Percentiles rank a stretch among this genome's conserved stretches.
phyloP scores from a whole-genome alignment of 73 alveolate species.

The Paraurostyla sp. region DNA sequence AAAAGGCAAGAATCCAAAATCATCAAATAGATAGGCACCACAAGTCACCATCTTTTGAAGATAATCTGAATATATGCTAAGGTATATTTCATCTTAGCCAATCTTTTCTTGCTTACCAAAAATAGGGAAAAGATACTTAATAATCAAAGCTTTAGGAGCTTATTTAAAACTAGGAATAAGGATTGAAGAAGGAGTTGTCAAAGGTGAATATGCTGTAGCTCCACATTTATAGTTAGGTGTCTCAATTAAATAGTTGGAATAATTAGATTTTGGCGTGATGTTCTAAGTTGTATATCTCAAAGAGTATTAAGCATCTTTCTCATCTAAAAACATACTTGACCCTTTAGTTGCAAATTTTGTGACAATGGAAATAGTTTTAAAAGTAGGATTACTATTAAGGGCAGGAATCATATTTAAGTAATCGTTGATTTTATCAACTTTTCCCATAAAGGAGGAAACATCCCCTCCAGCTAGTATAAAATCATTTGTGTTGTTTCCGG shows the following conservation, averaged over 20 bases:
- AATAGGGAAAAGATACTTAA: neutral
- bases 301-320: neutral
- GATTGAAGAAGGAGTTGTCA: neutral
- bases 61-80: conserved; percentile 19
- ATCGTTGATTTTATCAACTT: neutral
- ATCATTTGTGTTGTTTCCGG: neutral
- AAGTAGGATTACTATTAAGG: neutral
- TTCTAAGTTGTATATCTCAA: neutral
- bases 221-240: neutral
- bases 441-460: neutral
- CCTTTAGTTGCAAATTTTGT: neutral
- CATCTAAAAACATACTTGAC: neutral
- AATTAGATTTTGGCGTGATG: neutral
- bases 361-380: neutral
- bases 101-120: neutral
- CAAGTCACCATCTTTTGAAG: neutral
- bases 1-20: neutral
- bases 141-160: neutral
- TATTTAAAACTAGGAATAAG: neutral
- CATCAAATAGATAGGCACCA: neutral
- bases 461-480: neutral
- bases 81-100: neutral
- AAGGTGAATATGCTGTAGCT: neutral
- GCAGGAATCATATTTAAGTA: neutral
- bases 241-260: neutral